These are phyloP conservation scores for Flaveria trinervia DNA, from an alignment of 129 eudicot genomes.

Conservation along the genomic window DNA sequence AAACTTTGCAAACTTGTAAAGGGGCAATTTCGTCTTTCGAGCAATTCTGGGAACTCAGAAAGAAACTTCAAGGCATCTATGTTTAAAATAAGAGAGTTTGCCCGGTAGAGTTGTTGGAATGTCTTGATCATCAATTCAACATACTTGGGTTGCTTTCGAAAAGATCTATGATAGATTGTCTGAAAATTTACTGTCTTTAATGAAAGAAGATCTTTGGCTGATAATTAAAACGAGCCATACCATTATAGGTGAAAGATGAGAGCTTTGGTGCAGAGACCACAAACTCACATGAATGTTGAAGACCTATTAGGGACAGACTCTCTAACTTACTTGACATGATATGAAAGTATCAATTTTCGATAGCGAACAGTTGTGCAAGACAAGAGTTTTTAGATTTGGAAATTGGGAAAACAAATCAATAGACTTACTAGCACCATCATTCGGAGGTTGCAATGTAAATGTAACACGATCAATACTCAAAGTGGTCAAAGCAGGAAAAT, in stretches of 20 bases:
- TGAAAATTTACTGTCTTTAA: constrained; percentile 6
- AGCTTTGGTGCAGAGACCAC: constrained; percentile 30
- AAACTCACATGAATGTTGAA: constrained; percentile 1
- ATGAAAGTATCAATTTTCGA: constrained; percentile 5
- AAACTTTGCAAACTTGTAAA: constrained; percentile 17
- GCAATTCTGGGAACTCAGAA: constrained; percentile 4
- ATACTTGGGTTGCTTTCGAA: background rate
- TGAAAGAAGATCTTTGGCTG: constrained; percentile 8
- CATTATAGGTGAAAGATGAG: constrained; percentile 14
- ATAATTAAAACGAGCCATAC: constrained; percentile 2
- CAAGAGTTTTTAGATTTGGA: constrained; percentile 18
- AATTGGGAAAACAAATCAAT: constrained; percentile 22
- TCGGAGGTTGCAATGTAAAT: background rate
- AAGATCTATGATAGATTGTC: background rate
- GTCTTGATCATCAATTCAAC: constrained; percentile 18
- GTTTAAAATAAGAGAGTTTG: constrained; percentile 18
- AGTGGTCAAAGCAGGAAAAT: constrained; percentile 24
- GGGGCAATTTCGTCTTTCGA: constrained; percentile 6
- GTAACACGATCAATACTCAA: constrained; percentile 17
- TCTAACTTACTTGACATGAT: constrained; percentile 25
- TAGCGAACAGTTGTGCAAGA: constrained; percentile 2
- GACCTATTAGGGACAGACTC: background rate
- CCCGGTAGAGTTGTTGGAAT: constrained; percentile 7
- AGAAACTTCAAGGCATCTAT: background rate
- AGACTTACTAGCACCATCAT: constrained; percentile 20